Evolutionary conservation across 2,329 filamentous ascomycete genomes (phyloP), one percentile per base, ranked within the genome.

Genomic region (Pyricularia sp.): DNA sequence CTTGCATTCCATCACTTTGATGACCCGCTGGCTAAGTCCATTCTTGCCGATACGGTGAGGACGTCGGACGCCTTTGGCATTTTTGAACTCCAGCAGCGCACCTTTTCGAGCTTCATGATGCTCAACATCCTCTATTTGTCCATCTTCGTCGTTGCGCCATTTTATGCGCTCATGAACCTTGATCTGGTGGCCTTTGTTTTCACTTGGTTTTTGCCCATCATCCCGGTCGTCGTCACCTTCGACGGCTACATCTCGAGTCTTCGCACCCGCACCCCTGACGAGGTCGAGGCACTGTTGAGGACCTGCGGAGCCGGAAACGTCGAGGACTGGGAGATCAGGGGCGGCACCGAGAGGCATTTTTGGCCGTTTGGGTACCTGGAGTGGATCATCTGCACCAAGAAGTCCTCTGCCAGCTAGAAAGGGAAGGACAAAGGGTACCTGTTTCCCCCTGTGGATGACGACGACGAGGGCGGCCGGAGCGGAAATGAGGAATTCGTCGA

Each of bases 1-100:
- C 81, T 92, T 2, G 86, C 90, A 0, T 94, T 94, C 74, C 91
- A 93, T 77, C 91, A 93, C 78, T 93, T 93, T 72, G 84, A 88
- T 71, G 88, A 93, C 73, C 78, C 79, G 4, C 77, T 88, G 23
- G 91, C 89, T 0, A 79, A 76, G 30, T 81, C 82, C 10, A 89
- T 92, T 33, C 76, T 94, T 36, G 81, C 81, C 68, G 88, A 90
- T 75, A 90, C 89, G 0, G 77, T 92, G 55, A 81, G 86, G 72
- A 91, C 86, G 0, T 85, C 86, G 68, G 84, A 90, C 71, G 90
- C 86, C 0, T 89, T 92, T 73, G 89, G 84, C 10, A 91, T 93
- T 70, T 88, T 93, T 71, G 90, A 93, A 78, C 82, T 93, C n/a
- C 90, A 92, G 76, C 88, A 90, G 72, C 86, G 90, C 36, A 82